A percentile compares a stretch with the other conserved stretches of the same genome.
Evolutionary conservation across 2,329 filamentous ascomycete species (phyloP).

Genomic region (Aspergillus jensenii): DNA sequence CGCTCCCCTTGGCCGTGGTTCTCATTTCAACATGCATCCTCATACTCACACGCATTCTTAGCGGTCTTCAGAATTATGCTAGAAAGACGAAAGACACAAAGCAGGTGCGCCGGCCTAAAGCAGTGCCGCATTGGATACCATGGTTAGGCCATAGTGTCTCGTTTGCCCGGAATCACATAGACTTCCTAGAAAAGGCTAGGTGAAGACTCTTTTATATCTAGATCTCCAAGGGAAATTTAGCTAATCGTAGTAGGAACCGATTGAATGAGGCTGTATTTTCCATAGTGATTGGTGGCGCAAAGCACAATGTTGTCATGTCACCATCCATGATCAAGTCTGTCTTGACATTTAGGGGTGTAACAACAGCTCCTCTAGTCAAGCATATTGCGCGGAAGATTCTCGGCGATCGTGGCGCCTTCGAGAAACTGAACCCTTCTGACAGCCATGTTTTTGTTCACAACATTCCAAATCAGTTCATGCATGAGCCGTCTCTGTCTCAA

Average conservation of each 20-base stretch:
- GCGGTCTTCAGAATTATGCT: slow-evolving; percentile 34
- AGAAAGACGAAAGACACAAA: slow-evolving; percentile 18
- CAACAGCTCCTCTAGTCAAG: slow-evolving; percentile 30
- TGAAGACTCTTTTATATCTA: slow-evolving; percentile 19
- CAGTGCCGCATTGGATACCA: slow-evolving; percentile 61
- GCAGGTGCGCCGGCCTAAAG: slow-evolving; percentile 43
- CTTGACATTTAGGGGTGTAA: slow-evolving; percentile 32
- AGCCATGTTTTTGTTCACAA: slow-evolving; percentile 42
- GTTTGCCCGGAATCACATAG: slow-evolving; percentile 48
- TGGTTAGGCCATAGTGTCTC: slow-evolving; percentile 54
- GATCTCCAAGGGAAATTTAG: too few species aligned
- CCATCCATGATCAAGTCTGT: slow-evolving; percentile 48
- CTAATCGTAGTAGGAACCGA: slow-evolving; percentile 29
- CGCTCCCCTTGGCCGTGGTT: slow-evolving; percentile 26
- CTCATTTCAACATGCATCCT: slow-evolving; percentile 24
- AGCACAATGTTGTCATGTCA: slow-evolving; percentile 52
- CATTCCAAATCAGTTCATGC: slow-evolving; percentile 42
- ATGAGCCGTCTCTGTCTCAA: slow-evolving; percentile 47
- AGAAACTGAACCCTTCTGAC: slow-evolving; percentile 32
- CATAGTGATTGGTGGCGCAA: slow-evolving; percentile 50
- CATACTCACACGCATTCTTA: slow-evolving; percentile 36
- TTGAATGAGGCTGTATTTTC: slow-evolving; percentile 46
- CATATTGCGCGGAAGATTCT: slow-evolving; percentile 44
- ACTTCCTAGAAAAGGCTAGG: slow-evolving; percentile 46
- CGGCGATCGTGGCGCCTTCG: slow-evolving; percentile 39